Base-by-base conservation (phyloP, 192 early-diverging fungal genomes). In the Podila minutissima region DNA sequence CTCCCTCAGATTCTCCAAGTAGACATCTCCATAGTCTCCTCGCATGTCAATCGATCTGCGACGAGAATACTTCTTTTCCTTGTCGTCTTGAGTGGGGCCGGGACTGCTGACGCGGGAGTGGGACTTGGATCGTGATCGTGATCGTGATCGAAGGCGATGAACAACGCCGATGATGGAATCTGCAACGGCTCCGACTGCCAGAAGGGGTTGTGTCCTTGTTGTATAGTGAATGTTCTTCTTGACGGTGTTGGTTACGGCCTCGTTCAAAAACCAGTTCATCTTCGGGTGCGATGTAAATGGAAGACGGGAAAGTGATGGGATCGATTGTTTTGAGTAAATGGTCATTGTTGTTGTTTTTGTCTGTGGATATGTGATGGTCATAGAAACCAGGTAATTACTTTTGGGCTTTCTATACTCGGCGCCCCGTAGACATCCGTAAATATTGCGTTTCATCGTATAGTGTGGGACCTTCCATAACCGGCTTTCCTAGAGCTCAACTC, bases 51-150 rank as follows among this genome's bases (percentile, higher is more conserved):
- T 12, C 13, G 72, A 74, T 15, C 46, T 67, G 17, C 72, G 72
- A 28, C 65, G 64, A 51, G 72, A 62, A 24, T 62, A 57, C 19
- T 20, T 12, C 46, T 60, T 51, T 55, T 74, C 59, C 50, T 67
- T 67, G 11, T 63, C 61, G 10, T 71, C 49, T 10, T 35, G 20
- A 63, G 60, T 38, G 32, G n/a, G 26, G 68, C 31, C 5, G 55
- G 12, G 22, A 26, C 35, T 64, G 62, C 41, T 64, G 62, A 20
- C 35, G 41, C 64, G 68, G 41, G 72, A 67, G 55, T 58, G 22
- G n/a, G 55, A 26, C n/a, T 59, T 59, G 50, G 66, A 74, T 28
- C 72, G 72, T 11, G 72, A 67, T 15, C 72, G 72, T 19, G 72
- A 74, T 29, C 57, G 37, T 20, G 72, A 74, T 29, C 57, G 37